Evolutionary conservation across 192 early-diverging fungal species (phyloP), one percentile per base, ranked within the genome.

Genomic region (Rhizoclosmatium sp.): DNA sequence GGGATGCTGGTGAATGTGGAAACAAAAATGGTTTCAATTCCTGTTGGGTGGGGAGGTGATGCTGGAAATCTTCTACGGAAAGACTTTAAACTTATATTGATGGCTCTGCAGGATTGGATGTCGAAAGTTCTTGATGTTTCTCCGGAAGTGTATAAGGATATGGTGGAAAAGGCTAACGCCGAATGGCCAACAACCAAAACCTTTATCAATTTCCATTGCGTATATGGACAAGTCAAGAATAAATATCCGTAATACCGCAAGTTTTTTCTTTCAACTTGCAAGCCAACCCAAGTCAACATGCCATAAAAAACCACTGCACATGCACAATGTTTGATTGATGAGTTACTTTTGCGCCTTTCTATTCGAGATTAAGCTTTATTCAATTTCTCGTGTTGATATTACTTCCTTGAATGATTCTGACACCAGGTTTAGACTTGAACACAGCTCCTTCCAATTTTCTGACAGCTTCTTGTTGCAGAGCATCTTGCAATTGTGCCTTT

Each of bases 211-310:
- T 47, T 46, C n/a, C 16, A 16, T 2, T 69, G 41, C 19, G 67
- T 47, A 19, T 69, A 69, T 47, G 67, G 31, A 16, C 67, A 69
- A 69, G 67, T 69, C 44, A 16, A 42, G 40, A 69, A 69, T n/a
- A 65, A 65, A 14, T 65, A 65, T 31, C 31, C 31, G 31, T 31
- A 0, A 31, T 31, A 31, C 31, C 31, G 31, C 31, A 31, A 31
- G 31, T 31, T 0, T 31, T 31, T 31, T 31, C 31, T 31, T 31
- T 31, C 31, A 31, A 31, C 31, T 31, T 31, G 31, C 31, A 31
- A 31, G 31, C 31, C 31, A 31, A 31, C 31, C 31, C 31, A 31
- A 31, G 31, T 31, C 31, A 31, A 0, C 31, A 31, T 31, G 31
- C 31, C 31, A 31, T 31, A 31, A 31, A 31, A 31, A 31, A 31